Evolutionary conservation across 2,329 filamentous ascomycete genomes (phyloP), one percentile per base, ranked within the genome.

Genomic region (Colletotrichum aenigma): DNA sequence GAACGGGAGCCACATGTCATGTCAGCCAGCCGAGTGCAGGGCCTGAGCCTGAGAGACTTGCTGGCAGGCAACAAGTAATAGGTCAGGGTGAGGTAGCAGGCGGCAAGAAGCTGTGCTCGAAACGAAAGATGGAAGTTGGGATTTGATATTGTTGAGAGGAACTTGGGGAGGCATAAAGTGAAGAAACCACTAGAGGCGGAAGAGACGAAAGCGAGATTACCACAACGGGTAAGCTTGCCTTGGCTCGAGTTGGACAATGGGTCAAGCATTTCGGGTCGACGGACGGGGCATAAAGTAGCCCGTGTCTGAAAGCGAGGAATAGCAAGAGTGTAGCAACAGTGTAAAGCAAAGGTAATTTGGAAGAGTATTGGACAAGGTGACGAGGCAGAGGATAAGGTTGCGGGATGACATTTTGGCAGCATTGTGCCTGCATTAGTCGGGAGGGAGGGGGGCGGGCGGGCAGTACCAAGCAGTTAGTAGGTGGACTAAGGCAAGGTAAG

Each of bases 361-460:
- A 56, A 67, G 26, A 65, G 38, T 2, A 2, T 13, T 52, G 43
- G 43, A 52, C 10, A 7, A n/a, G 26, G n/a, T 9, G 18, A 60
- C 38, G 24, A 32, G 28, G 28, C 38, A 48, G 30, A 18, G 21
- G 36, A 60, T 69, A 61, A 36, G 68, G 74, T 76, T 73, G 56
- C 74, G 64, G 70, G 74, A 74, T 38, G 64, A 69, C 28, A 52
- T 32, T 58, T 38, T 76, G 48, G 64, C 65, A 69, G 64, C 74
- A 60, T 16, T 60, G 43, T 65, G 70, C 26, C 64, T 68, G 55
- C 72, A 72, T 38, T 67, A 68, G 64, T 30, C 10, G 43, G 55
- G 7, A 38, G 26, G 16, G 36, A 70, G 26, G 56, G 34, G n/a
- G 56, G 21, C 55, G 36, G 36, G 36, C 21, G 26, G 43, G 43